Conservation (phyloP, 73 alveolate species). For the Paramecium octaurelia region DNA sequence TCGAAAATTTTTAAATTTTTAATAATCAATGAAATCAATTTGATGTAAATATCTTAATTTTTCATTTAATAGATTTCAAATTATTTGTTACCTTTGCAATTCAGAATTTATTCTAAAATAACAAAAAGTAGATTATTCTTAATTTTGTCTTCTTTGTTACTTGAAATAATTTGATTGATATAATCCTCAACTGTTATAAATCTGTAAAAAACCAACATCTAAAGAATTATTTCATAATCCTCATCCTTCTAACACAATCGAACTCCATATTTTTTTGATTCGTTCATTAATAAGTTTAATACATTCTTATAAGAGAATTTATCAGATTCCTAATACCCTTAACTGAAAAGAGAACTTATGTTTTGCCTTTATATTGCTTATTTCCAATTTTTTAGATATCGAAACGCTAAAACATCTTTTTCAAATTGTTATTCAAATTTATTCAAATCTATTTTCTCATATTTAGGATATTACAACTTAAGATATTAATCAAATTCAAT, state of each 20-base stretch:
- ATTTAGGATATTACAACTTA: background rate
- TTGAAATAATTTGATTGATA: background rate
- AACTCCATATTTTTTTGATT: background rate
- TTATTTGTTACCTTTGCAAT: background rate
- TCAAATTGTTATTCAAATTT: background rate
- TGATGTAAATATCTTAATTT: background rate
- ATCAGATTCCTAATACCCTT: background rate
- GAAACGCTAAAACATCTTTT: background rate
- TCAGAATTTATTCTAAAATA: background rate
- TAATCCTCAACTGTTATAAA: background rate
- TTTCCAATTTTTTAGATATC: background rate
- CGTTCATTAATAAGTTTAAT: background rate
- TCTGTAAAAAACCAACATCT: background rate
- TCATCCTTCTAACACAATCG: background rate
- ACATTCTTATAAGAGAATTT: background rate
- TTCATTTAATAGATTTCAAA: background rate
- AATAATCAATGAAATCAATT: background rate
- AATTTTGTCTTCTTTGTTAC: background rate
- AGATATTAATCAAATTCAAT: background rate
- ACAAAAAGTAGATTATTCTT: background rate
- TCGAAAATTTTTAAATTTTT: background rate
- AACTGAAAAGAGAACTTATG: background rate
- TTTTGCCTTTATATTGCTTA: background rate
- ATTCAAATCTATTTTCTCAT: background rate
- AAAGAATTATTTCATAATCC: background rate